A percentile compares a stretch with the other conserved stretches of the same genome.
Evolutionary conservation across 2,329 filamentous ascomycete genomes (phyloP).

Genomic region (Paracamarosporium sp.): DNA sequence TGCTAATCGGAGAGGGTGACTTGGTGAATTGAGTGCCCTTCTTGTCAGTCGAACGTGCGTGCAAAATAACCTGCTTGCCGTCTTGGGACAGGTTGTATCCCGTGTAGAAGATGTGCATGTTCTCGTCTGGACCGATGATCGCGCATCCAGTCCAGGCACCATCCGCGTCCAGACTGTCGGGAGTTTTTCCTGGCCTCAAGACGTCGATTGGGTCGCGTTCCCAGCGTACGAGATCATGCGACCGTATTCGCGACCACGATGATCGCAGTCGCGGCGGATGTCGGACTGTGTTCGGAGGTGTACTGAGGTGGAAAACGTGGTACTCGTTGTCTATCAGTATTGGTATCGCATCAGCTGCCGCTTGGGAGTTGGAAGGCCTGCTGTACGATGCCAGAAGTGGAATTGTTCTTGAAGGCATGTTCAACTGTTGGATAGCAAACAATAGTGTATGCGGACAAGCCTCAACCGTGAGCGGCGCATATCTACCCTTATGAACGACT

Average conservation of each 20-base stretch:
- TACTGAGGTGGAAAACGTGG: constrained; percentile 44
- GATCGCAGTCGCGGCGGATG: constrained; percentile 42
- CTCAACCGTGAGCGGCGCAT: no score
- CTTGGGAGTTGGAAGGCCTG: constrained; percentile 34
- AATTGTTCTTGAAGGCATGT: background rate
- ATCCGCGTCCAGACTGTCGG: constrained; percentile 35
- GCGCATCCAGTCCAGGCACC: constrained; percentile 47
- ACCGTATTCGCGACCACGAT: constrained; percentile 30
- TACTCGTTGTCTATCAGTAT: constrained; percentile 46
- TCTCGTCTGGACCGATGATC: constrained; percentile 37
- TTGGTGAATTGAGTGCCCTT: constrained; percentile 36
- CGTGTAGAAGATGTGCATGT: constrained; percentile 49
- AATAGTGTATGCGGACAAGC: no score
- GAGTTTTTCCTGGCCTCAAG: constrained; percentile 20
- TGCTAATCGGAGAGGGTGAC: constrained; percentile 25
- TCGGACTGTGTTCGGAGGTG: constrained; percentile 38
- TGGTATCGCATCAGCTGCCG: constrained; percentile 47
- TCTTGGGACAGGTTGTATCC: constrained; percentile 41
- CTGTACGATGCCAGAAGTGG: constrained; percentile 15
- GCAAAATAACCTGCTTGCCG: constrained; percentile 45
- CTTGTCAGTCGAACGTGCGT: constrained; percentile 28
- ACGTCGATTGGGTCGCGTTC: background rate
- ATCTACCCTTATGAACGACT: background rate
- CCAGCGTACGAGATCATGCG: constrained; percentile 1
- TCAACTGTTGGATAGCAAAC: background rate